These are phyloP conservation scores for Crithidia acanthocephali DNA, from an alignment of 208 protist species.

Conservation along the genomic window DNA sequence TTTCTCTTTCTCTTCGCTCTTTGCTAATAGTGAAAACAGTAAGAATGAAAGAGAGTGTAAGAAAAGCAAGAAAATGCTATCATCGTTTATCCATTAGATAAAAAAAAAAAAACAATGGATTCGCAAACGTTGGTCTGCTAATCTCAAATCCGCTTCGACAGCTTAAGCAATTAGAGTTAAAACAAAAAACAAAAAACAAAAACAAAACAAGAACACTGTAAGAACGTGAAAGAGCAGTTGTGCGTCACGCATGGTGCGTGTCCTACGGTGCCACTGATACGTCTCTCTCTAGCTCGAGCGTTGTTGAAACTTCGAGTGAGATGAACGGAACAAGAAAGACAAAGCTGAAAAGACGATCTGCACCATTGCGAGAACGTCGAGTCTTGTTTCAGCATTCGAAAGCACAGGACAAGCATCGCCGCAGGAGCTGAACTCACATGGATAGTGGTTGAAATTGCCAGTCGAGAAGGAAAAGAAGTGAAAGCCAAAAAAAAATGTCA, in stretches of 20 bases:
- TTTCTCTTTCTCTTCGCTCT: slow-evolving; percentile 98
- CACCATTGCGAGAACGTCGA: too few relatives aligned
- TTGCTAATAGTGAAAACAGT: not conserved
- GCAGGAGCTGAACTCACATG: too few relatives aligned
- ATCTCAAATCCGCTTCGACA: not conserved
- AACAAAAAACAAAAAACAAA: slow-evolving; percentile 5
- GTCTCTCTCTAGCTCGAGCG: too few relatives aligned
- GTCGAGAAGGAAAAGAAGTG: not conserved
- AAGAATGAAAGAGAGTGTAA: too few relatives aligned
- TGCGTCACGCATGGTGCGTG: too few relatives aligned
- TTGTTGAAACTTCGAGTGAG: too few relatives aligned
- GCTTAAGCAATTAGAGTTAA: slow-evolving; percentile 1
- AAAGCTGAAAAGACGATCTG: too few relatives aligned
- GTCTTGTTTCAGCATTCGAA: too few relatives aligned
- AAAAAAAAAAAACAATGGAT: not conserved
- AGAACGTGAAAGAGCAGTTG: not conserved
- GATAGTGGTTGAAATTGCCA: too few relatives aligned
- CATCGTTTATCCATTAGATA: not conserved
- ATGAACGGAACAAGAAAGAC: too few relatives aligned
- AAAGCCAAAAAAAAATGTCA: not conserved
- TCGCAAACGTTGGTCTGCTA: not conserved
- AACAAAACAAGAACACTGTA: not conserved
- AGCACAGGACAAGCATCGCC: too few relatives aligned
- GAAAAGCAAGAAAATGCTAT: not conserved
- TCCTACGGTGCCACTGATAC: too few relatives aligned